phyloP scores from a whole-genome alignment of 768 basidiomycete genomes.

The Mycena alexandri region DNA sequence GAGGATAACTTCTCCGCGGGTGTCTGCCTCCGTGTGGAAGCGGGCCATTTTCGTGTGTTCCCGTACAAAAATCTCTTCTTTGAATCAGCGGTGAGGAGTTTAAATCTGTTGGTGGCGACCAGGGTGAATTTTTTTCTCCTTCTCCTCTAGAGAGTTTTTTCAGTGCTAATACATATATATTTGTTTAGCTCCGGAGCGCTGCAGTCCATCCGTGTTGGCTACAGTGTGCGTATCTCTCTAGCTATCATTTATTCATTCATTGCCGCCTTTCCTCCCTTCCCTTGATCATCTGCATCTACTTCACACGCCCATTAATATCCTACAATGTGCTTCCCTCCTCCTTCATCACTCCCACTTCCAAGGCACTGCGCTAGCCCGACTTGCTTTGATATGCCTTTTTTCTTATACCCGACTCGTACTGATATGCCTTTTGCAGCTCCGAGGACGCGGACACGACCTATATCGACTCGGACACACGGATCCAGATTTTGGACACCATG shows the following conservation, averaged over 20 bases:
- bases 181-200: constrained; percentile 68
- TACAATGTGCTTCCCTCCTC: too few species aligned
- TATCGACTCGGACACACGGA: constrained; percentile 85
- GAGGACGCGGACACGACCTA: constrained; percentile 74
- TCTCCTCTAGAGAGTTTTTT: background rate
- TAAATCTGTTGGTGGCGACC: constrained; percentile 90
- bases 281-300: constrained; percentile 5
- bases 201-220: constrained; percentile 81
- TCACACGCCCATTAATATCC: too few species aligned
- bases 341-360: too few species aligned
- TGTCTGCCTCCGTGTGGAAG: constrained; percentile 79
- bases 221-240: constrained; percentile 67
- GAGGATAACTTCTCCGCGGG: constrained; percentile 86
- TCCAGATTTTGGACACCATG: constrained; percentile 86
- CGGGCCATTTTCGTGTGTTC: constrained; percentile 82
- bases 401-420: too few species aligned
- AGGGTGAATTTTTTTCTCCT: constrained; percentile 52
- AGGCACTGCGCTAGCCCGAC: too few species aligned
- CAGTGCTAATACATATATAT: background rate
- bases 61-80: constrained; percentile 92
- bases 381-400: too few species aligned
- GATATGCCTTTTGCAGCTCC: constrained; percentile 52
- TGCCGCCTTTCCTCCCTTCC: background rate
- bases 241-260: too few species aligned
- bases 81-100: constrained; percentile 77